phyloP scores from a whole-genome alignment of 768 basidiomycete genomes.

The Pisolithus orientalis region DNA sequence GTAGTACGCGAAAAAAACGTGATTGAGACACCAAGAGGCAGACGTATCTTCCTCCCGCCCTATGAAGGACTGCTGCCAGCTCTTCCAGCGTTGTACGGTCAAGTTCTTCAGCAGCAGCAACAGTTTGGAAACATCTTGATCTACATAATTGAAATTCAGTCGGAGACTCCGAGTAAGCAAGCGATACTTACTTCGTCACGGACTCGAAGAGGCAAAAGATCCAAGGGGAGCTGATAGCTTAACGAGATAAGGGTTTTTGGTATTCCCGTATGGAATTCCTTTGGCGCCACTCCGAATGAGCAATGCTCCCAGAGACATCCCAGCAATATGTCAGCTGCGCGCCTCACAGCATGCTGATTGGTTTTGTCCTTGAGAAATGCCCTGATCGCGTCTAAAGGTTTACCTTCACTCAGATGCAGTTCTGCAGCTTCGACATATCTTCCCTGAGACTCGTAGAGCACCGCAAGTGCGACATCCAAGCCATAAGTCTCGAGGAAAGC shows the following conservation, averaged over 20 bases:
- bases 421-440: conserved; percentile 46
- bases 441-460: conserved; percentile 37
- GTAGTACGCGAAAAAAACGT: conserved; percentile 31
- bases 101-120: conserved; percentile 19
- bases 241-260: conserved; percentile 8
- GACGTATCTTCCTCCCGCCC: conserved; percentile 21
- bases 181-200: conserved; percentile 8
- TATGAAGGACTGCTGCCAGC: conserved; percentile 28
- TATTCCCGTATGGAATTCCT: conserved; percentile 2
- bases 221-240: conserved; percentile 9
- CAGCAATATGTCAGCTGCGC: conserved; percentile 35
- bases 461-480: conserved; percentile 43
- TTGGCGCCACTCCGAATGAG: conserved; percentile 31
- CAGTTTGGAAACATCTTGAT: conserved; percentile 34
- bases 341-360: conserved; percentile 21
- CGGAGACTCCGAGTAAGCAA: neutral
- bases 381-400: conserved; percentile 39
- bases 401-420: conserved; percentile 43
- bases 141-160: conserved; percentile 1
- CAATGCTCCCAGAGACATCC: conserved; percentile 40
- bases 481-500: conserved; percentile 51
- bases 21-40: conserved; percentile 40
- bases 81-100: conserved; percentile 22
- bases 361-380: conserved; percentile 33
- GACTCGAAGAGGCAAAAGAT: conserved; percentile 3